A percentile compares a stretch with the other conserved stretches of the same genome.
Conservation (phyloP, 768 basidiomycete genomes). For the Rhizopogon salebrosus region DNA sequence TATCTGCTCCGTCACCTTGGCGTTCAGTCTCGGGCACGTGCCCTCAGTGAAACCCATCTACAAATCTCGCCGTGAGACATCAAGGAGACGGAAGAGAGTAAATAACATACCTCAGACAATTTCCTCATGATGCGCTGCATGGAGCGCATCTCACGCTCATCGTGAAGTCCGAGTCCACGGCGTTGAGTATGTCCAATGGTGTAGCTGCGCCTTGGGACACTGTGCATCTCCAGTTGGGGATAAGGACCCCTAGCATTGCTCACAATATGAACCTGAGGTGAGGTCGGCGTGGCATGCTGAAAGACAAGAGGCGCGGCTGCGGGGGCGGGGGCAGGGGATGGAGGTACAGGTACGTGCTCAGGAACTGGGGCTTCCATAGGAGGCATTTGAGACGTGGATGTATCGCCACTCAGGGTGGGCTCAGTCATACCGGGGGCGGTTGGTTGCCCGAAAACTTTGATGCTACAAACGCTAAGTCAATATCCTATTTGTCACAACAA, state of each 20-base stretch:
- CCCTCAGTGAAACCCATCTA: slow-evolving; percentile 75
- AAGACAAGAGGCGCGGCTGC: slow-evolving; percentile 11
- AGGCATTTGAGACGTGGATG: not conserved
- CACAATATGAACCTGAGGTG: slow-evolving; percentile 41
- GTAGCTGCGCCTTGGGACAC: slow-evolving; percentile 44
- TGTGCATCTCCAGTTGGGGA: slow-evolving; percentile 60
- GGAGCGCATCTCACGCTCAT: slow-evolving; percentile 30
- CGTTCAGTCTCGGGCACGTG: slow-evolving; percentile 46
- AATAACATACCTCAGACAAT: slow-evolving; percentile 55
- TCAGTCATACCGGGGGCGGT: slow-evolving; percentile 10
- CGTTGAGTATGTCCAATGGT: slow-evolving; percentile 19
- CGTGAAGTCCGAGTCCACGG: slow-evolving; percentile 13
- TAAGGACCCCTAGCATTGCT: slow-evolving; percentile 58
- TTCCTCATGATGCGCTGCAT: slow-evolving; percentile 49
- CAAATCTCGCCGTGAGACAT: slow-evolving; percentile 8
- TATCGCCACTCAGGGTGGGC: not conserved
- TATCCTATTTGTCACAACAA: not conserved
- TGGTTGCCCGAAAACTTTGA: slow-evolving; percentile 22
- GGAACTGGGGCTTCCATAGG: slow-evolving; percentile 3
- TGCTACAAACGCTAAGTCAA: slow-evolving; percentile 3
- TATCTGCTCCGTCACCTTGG: slow-evolving; percentile 47
- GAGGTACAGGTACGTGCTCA: slow-evolving; percentile 2
- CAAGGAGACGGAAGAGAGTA: not conserved
- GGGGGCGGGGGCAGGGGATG: slow-evolving; percentile 10
- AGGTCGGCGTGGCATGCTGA: slow-evolving; percentile 5